Evolutionary conservation across 768 basidiomycete species (phyloP), one percentile per base, ranked within the genome.

Genomic region (Porpolomopsis calyptriformis): DNA sequence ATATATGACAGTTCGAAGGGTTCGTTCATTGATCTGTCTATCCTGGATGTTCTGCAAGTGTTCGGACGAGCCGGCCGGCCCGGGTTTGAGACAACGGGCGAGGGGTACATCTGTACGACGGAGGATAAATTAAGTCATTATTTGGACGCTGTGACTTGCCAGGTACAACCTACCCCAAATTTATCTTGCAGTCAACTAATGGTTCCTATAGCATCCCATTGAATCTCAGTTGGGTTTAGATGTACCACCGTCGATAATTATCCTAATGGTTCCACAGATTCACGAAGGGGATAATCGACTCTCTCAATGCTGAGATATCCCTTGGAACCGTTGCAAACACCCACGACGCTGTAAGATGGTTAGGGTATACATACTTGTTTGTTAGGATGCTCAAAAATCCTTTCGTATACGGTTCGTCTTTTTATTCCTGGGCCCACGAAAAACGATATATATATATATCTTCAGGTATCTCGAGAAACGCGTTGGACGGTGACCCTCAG

Each of bases 281-380:
- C 62, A 76, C 73, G 31, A 70, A 71, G 24, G 93, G 96, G 1
- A 79, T 98, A 64, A 71, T 85, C 37, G 92, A 99, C 57, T 73
- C 94, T 2, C 69, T 99, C 53, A 99, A 98, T 58, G 96, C 92
- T 2, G 96, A 99, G 59, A 85, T 99, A 43, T 73, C 92, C 7
- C 74, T 99, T 0, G 94, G 96, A 2, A 98, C 96, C 1, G 94
- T 99, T 20, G 75, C 89, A 1, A 93, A 78, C 54, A 74, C 82
- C 29, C 67, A 71, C 47, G 96, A 99, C 58, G 96, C 81, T 5
- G 80, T 94, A 11, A 81, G 81, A 51, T 99, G 96, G 96, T 67
- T 99, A 34, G 89, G 93, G 12, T 99, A 96, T 60, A 97, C 96
- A 1, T 99, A 98, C 60, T 76, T 98, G 24, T 91, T 87, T 58